Percentiles rank a stretch among this genome's conserved stretches.
phyloP scores from a whole-genome alignment of 1,139 yeast species.

The Nadsonia starkeyi-henricii region DNA sequence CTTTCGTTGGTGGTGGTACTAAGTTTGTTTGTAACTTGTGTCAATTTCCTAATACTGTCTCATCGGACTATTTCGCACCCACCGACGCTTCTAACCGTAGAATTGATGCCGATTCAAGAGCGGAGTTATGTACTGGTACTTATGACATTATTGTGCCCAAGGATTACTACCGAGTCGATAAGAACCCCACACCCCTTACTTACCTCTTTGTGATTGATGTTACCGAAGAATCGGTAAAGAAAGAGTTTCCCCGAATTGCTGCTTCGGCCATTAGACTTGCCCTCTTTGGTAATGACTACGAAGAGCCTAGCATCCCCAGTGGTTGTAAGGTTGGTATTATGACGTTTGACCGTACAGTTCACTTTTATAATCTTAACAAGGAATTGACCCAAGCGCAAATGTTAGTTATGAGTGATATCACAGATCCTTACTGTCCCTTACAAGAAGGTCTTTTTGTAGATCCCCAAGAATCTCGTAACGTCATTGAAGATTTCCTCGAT shows the following conservation, averaged over 20 bases:
- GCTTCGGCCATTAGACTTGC: constrained; percentile 61
- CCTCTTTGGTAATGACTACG: constrained; percentile 26
- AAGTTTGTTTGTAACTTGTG: constrained; percentile 79
- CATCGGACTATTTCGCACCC: constrained; percentile 52
- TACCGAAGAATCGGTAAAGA: constrained; percentile 45
- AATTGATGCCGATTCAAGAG: constrained; percentile 48
- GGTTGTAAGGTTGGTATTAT: constrained; percentile 52
- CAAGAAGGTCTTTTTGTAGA: constrained; percentile 68
- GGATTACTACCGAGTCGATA: constrained; percentile 46
- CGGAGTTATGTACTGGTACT: constrained; percentile 72
- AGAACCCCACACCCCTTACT: constrained; percentile 35
- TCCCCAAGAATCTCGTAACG: constrained; percentile 48
- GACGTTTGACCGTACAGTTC: constrained; percentile 61
- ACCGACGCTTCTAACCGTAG: constrained; percentile 45
- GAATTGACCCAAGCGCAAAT: constrained; percentile 47
- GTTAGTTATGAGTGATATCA: constrained; percentile 55
- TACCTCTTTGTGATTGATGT: constrained; percentile 73
- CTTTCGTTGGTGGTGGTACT: constrained; percentile 45
- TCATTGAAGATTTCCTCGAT: constrained; percentile 55
- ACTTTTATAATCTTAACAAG: constrained; percentile 57
- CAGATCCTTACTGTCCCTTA: constrained; percentile 75
- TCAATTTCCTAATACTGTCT: constrained; percentile 58
- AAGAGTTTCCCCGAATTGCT: constrained; percentile 49
- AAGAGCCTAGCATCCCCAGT: constrained; percentile 20
- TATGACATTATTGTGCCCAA: constrained; percentile 74